Evolutionary conservation across 75 land plant species (phyloP).

Genomic region (Pinus tabuliformis): DNA sequence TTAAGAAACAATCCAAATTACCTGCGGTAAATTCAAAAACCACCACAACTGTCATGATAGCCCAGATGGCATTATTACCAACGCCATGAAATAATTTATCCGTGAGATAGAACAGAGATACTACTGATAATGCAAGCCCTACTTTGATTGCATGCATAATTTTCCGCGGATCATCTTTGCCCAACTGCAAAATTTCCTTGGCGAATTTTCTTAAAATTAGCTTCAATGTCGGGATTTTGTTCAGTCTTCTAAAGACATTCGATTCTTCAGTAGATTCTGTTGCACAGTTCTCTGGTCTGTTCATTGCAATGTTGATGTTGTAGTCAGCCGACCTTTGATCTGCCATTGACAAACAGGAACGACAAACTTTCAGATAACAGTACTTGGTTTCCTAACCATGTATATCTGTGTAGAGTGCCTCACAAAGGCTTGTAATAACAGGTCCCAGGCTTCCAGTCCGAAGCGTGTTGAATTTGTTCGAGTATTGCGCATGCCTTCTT

Average conservation of each 20-base stretch:
- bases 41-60: conserved; percentile 73
- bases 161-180: conserved; percentile 21
- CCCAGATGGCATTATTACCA: conserved; percentile 72
- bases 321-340: not conserved
- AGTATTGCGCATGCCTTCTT: too few species aligned
- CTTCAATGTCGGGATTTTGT: not conserved
- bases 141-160: conserved; percentile 51
- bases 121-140: conserved; percentile 48
- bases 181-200: not conserved
- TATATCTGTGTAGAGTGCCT: too few species aligned
- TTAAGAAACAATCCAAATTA: conserved; percentile 1
- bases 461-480: too few species aligned
- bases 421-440: too few species aligned
- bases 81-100: conserved; percentile 38
- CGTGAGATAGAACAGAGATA: conserved; percentile 47
- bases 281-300: not conserved
- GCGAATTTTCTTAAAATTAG: not conserved
- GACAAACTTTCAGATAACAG: too few species aligned
- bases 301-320: not conserved
- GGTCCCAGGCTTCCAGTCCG: too few species aligned
- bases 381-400: too few species aligned
- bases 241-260: not conserved
- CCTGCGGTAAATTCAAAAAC: conserved; percentile 65
- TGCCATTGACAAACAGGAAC: not conserved
- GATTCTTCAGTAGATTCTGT: not conserved